A percentile compares a stretch with the other conserved stretches of the same genome.
Conservation (phyloP, 202 grass and related monocot genomes). For the Carex arenaria region DNA sequence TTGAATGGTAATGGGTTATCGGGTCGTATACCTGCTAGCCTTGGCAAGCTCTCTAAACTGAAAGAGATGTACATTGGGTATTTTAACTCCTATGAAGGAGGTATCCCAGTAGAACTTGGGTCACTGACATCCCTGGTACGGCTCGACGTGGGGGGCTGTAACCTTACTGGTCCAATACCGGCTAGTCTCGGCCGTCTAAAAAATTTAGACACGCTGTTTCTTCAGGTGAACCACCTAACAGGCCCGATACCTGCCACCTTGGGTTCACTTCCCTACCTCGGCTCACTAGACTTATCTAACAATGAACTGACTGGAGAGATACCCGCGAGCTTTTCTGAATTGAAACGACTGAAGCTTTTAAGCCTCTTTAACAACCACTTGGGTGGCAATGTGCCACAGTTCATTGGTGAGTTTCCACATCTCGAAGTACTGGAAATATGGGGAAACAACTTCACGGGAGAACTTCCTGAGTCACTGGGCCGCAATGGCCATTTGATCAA, state of each 20-base stretch:
- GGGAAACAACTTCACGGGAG: conserved; percentile 78
- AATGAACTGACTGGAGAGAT: conserved; percentile 81
- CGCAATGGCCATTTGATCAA: conserved; percentile 44
- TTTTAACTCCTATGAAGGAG: conserved; percentile 65
- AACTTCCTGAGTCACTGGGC: conserved; percentile 42
- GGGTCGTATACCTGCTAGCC: conserved; percentile 36
- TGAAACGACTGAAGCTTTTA: conserved; percentile 43
- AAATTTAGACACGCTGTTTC: conserved; percentile 59
- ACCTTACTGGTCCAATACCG: conserved; percentile 58
- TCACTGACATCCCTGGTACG: conserved; percentile 36
- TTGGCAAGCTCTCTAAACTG: conserved; percentile 26
- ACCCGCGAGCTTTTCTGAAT: conserved; percentile 31
- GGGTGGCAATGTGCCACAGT: conserved; percentile 44
- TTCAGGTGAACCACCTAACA: conserved; percentile 49
- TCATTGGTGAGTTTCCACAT: conserved; percentile 37
- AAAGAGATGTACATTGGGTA: conserved; percentile 66
- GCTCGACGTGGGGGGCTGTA: conserved; percentile 71
- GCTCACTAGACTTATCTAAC: conserved; percentile 66
- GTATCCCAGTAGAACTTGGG: conserved; percentile 57
- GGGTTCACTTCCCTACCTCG: conserved; percentile 26
- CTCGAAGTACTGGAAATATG: conserved; percentile 73
- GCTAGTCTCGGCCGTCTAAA: conserved; percentile 39
- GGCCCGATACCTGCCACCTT: conserved; percentile 52
- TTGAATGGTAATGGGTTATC: conserved; percentile 73
- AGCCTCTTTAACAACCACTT: conserved; percentile 76